Base-by-base conservation (phyloP, 306 rosid genomes). In the Medicago arabica region DNA sequence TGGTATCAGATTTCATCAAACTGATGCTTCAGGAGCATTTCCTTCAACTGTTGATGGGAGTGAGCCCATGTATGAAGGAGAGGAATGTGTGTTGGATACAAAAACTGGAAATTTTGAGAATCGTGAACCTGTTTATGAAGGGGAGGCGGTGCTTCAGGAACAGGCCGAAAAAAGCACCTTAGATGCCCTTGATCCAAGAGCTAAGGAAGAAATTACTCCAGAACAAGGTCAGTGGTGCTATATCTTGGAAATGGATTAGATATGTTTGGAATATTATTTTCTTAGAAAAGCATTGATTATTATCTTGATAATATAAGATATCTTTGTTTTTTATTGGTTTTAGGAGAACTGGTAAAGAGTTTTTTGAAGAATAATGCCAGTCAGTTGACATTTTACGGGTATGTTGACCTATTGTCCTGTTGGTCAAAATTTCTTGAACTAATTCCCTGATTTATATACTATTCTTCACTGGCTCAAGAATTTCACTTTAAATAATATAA, bases 61-160 rank as follows among this genome's bases (percentile, higher is more conserved):
- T 79, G 99, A 96, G 86, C 99, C 99, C 85, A 84, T 96, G 16
- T 96, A 96, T 82, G 99, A 92, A 87, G 99, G 99, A 76, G 99
- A 96, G 85, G 99, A 96, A 80, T 69, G 92, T 78, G 91, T 96
- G 73, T 63, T 89, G 86, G 90, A 89, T 74, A 71, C 87, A 62
- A 80, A 81, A 63, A 75, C 81, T 71, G 55, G 67, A 23, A 80
- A 78, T 61, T 83, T 82, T 74, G 94, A 86, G 78, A 85, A 86
- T 44, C 83, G 81, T 51, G 99, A 96, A 78, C 98, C 98, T 61
- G 89, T 96, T 16, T 96, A 96, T 85, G 99, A 96, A 85, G 99
- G 99, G 66, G 99, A 96, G 85, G 77, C 75, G 62, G 81, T 92
- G 71, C 97, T 96, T 73, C 91, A 93, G 18, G 86, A 92, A 75